Base-by-base conservation (phyloP, 257 asterid species). In the Lycium barbarum region DNA sequence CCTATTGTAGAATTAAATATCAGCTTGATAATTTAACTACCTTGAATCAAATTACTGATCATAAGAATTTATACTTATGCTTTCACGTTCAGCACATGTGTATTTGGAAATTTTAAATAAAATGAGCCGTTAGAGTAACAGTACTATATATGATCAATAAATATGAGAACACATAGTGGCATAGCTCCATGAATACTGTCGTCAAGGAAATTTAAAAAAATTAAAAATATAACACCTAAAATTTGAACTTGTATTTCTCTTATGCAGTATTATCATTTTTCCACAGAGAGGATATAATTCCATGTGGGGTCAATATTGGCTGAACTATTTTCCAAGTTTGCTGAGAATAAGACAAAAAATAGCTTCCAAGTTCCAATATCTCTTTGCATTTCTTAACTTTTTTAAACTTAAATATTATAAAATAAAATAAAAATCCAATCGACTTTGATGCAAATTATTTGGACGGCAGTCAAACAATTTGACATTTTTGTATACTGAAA, bases 61-160 rank as follows among this genome's bases (percentile, higher is more conserved):
- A 26, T 26, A 26, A 26, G 33, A 26, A 38, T 35, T 38, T 68
- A 67, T 68, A 7, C 13, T 68, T 13, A 36, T 14, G 51, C 51
- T 36, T 68, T 26, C 76, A 36, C 22, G 7, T 7, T 68, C 22
- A 7, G 14, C 51, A 35, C 76, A 68, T 15, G 53, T 3, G 12
- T 10, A 68, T 68, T 68, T 68, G 33, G 17, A 17, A 68, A 17
- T 14, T 36, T 36, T 36, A 15, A 36, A 36, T 68, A 36, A 68
- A 68, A 36, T 68, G 51, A 68, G 76, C 76, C 76, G 76, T 36
- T 38, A 68, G n/a, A 68, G 49, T 7, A 68, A 68, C 51, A 68
- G 51, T 68, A 68, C 15, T 36, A 33, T 35, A 26, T 33, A 26
- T 63, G 18, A 68, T 36, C 3, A 68, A 68, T 68, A 36, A 15